Evolutionary conservation across 2,329 filamentous ascomycete species (phyloP).

Genomic region (Laburnicola sp.): DNA sequence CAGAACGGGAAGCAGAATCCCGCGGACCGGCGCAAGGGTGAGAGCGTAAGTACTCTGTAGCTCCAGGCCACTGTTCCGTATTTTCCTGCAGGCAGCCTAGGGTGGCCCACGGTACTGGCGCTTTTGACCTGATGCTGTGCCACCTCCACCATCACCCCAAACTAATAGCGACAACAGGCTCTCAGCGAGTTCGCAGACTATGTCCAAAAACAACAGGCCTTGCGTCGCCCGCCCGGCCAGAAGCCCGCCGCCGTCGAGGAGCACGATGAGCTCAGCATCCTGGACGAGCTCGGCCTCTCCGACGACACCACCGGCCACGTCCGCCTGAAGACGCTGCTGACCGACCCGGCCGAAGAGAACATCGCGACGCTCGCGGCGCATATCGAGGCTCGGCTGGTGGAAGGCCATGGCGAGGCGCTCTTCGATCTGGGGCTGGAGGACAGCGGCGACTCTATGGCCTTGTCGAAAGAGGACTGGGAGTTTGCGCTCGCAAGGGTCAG

Average conservation of each 20-base stretch:
- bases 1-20: slow-evolving; percentile 61
- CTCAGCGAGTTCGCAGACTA: slow-evolving; percentile 97
- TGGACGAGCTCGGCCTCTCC: slow-evolving; percentile 74
- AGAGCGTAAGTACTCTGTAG: slow-evolving; percentile 64
- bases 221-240: slow-evolving; percentile 55
- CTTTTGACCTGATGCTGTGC: too few relatives aligned
- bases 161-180: slow-evolving; percentile 54
- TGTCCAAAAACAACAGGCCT: slow-evolving; percentile 87
- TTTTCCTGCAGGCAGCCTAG: too few relatives aligned
- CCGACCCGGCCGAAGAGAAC: slow-evolving; percentile 61
- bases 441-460: slow-evolving; percentile 79
- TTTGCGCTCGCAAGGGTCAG: slow-evolving; percentile 67
- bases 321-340: slow-evolving; percentile 74
- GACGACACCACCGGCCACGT: slow-evolving; percentile 67
- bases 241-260: slow-evolving; percentile 57
- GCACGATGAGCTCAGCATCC: slow-evolving; percentile 86
- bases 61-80: too few relatives aligned
- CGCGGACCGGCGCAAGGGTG: slow-evolving; percentile 82
- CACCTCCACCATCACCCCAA: too few relatives aligned
- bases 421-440: slow-evolving; percentile 94
- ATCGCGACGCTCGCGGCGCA: slow-evolving; percentile 66
- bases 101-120: too few relatives aligned
- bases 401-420: slow-evolving; percentile 85
- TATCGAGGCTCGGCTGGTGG: slow-evolving; percentile 70
- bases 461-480: slow-evolving; percentile 76